Conservation (phyloP, 2,329 filamentous ascomycete genomes). For the Dactylellina sp. region DNA sequence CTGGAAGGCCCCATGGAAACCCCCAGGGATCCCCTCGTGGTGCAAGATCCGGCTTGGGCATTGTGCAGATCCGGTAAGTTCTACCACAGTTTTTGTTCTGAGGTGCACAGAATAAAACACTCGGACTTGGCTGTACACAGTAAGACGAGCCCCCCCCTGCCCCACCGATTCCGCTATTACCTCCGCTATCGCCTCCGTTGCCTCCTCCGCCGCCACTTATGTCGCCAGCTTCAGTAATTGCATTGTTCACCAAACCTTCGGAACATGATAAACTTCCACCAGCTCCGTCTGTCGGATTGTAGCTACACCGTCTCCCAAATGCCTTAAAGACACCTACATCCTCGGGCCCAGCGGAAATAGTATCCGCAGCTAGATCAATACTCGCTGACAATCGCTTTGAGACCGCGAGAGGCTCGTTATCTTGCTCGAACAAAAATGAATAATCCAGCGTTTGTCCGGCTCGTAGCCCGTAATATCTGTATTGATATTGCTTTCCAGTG, state of each 20-base stretch:
- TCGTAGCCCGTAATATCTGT: slow-evolving; percentile 29
- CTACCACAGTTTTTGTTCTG: slow-evolving; percentile 32
- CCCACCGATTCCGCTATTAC: too few species aligned
- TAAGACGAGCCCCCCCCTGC: too few species aligned
- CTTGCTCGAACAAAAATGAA: slow-evolving; percentile 29
- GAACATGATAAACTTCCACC: slow-evolving; percentile 14
- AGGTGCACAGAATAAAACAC: slow-evolving; percentile 26
- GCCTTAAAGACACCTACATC: too few species aligned
- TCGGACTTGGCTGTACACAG: too few species aligned
- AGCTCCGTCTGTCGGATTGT: slow-evolving; percentile 5
- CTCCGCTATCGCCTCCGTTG: too few species aligned
- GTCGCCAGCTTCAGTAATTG: too few species aligned
- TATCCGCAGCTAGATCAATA: slow-evolving; percentile 14
- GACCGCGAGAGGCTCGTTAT: slow-evolving; percentile 17
- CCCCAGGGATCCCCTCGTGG: too few species aligned
- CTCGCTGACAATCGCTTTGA: slow-evolving; percentile 18
- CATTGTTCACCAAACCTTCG: too few species aligned
- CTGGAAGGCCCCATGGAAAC: too few species aligned
- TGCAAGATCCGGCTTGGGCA: slow-evolving; percentile 6
- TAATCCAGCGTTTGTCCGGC: slow-evolving; percentile 19
- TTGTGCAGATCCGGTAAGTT: slow-evolving; percentile 9
- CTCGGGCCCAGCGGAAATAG: too few species aligned
- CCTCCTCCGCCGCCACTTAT: too few species aligned
- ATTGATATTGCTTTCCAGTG: slow-evolving; percentile 12
- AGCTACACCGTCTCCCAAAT: slow-evolving; percentile 27